phyloP scores from a whole-genome alignment of 2,329 filamentous ascomycete species.

The Massarina eburnea region DNA sequence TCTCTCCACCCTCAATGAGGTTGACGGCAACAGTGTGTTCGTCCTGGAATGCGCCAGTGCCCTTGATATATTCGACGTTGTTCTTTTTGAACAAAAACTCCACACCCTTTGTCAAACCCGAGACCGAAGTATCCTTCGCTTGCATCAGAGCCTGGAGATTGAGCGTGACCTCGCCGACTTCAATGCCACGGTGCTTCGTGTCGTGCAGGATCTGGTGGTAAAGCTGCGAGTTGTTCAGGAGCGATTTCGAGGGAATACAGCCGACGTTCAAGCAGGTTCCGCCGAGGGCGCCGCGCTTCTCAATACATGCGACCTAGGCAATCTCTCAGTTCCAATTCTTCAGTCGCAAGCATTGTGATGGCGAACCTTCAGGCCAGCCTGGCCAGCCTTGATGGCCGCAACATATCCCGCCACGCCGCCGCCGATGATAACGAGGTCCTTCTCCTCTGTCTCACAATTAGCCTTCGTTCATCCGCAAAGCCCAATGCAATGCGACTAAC shows the following conservation, averaged over 20 bases:
- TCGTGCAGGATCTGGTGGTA: slow-evolving; percentile 98
- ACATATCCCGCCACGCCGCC: slow-evolving; percentile 98
- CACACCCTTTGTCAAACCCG: slow-evolving; percentile 89
- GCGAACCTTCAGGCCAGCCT: slow-evolving; percentile 89
- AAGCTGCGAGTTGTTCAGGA: slow-evolving; percentile 98
- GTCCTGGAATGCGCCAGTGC: slow-evolving; percentile 80
- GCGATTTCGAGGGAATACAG: slow-evolving; percentile 98
- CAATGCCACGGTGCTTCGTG: slow-evolving; percentile 94
- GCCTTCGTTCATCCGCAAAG: slow-evolving; percentile 22
- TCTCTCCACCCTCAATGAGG: slow-evolving; percentile 88
- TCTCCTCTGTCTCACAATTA: slow-evolving; percentile 68
- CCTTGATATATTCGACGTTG: slow-evolving; percentile 96
- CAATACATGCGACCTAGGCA: slow-evolving; percentile 85
- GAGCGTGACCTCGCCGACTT: slow-evolving; percentile 94
- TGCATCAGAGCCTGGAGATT: slow-evolving; percentile 97
- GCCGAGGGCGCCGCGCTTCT: slow-evolving; percentile 93
- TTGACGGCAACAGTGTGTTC: slow-evolving; percentile 91
- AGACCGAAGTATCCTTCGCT: slow-evolving; percentile 91
- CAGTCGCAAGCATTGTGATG: slow-evolving; percentile 2
- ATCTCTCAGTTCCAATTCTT: slow-evolving; percentile 4
- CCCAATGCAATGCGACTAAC: slow-evolving; percentile 37
- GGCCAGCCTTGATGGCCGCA: slow-evolving; percentile 97
- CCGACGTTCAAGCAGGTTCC: slow-evolving; percentile 98
- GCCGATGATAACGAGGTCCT: slow-evolving; percentile 96
- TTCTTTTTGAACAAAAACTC: slow-evolving; percentile 99